phyloP scores from a whole-genome alignment of 768 basidiomycete genomes.

The Albatrellus ellisii region DNA sequence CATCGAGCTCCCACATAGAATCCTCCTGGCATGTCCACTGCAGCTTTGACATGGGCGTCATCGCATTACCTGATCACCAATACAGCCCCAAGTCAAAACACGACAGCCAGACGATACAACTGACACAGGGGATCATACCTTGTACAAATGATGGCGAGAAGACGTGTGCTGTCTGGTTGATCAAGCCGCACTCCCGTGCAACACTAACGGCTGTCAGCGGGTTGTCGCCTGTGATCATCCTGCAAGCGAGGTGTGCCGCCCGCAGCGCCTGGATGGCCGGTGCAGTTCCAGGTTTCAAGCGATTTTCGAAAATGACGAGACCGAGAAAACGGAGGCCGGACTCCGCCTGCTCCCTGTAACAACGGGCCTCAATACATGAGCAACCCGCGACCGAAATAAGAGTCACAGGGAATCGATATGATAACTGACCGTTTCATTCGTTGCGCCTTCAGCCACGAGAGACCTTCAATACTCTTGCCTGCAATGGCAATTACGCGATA shows the following conservation, averaged over 20 bases:
- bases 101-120: background rate
- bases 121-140: constrained; percentile 31
- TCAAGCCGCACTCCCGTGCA: constrained; percentile 82
- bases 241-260: constrained; percentile 80
- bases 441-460: constrained; percentile 97
- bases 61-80: constrained; percentile 34
- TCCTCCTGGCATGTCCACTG: constrained; percentile 95
- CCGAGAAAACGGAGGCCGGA: constrained; percentile 84
- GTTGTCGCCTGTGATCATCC: constrained; percentile 99
- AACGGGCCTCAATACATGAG: background rate
- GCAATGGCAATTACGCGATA: constrained; percentile 98
- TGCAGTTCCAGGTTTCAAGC: constrained; percentile 84
- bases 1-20: constrained; percentile 68
- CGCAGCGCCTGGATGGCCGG: constrained; percentile 84
- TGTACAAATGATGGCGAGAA: constrained; percentile 71
- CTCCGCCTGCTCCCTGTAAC: constrained; percentile 81
- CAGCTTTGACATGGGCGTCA: constrained; percentile 43
- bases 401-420: background rate
- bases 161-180: constrained; percentile 80
- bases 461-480: constrained; percentile 84
- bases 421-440: constrained; percentile 71
- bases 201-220: constrained; percentile 94
- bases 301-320: constrained; percentile 95
- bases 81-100: background rate
- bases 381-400: too few species aligned